Evolutionary conservation across 2,329 filamentous ascomycete genomes (phyloP), one percentile per base, ranked within the genome.

Genomic region (Paraconiothyrium brasiliense): DNA sequence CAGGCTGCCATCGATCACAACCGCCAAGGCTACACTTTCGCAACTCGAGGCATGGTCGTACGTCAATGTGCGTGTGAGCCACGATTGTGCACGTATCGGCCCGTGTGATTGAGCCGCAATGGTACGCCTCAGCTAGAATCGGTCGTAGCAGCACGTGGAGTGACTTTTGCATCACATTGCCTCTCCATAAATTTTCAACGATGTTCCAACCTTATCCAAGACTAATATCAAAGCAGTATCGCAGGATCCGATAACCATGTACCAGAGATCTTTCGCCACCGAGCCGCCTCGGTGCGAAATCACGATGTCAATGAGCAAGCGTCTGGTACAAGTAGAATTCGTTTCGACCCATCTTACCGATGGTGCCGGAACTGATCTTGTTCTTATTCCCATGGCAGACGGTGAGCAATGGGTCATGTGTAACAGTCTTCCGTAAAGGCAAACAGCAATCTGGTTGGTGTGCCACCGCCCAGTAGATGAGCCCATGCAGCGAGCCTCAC

Each of bases 81-180:
- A 51, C 32, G 34, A 35, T 52, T 43, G 35, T 43, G 51, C 37
- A 54, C 32, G 9, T 54, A n/a, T 44, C 24, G 16, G 20, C 22
- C n/a, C 30, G 24, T 55, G 52, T 55, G 37, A 55, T 46, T 34
- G 52, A 55, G 39, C 52, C 50, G 50, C 37, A 54, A 43, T 32
- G 52, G 39, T 44, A 46, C 39, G 39, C 37, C 37, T 22, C 39
- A 14, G 20, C 39, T 44, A 34, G 16, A 11, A 3, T 34, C 24
- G 16, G 30, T 35, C 11, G 11, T 14, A 46, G n/a, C 52, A 22
- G 52, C 39, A 55, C 39, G 52, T 44, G 52, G 39, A 44, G 20
- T 35, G 37, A 55, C 16, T 4, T 34, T 52, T 34, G 34, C 34
- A 39, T 24, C 34, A 52, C 20, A 46, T 46, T 4, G 20, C 20